These are phyloP conservation scores for Aureobasidium subglaciale DNA, from an alignment of 2,329 filamentous ascomycete genomes.

Conservation along the genomic window DNA sequence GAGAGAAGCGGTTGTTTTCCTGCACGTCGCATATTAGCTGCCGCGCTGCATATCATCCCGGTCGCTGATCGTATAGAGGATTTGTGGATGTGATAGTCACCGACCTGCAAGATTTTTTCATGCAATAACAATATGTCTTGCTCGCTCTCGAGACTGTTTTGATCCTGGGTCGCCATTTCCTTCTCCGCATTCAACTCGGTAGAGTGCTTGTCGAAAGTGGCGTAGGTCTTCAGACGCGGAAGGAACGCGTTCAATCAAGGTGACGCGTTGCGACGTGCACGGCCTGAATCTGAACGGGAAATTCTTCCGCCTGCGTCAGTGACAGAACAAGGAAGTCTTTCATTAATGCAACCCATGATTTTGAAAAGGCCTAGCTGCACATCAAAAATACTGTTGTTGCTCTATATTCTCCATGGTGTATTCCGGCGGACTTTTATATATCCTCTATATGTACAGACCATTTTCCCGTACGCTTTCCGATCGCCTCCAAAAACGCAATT, in stretches of 20 bases:
- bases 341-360: too few species aligned
- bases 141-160: slow-evolving; percentile 18
- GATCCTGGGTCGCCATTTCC: slow-evolving; percentile 9
- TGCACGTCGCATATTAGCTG: slow-evolving; percentile 3
- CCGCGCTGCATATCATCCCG: slow-evolving; percentile 1
- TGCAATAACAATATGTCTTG: slow-evolving; percentile 10
- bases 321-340: too few species aligned
- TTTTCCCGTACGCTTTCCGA: background rate
- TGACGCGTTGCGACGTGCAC: background rate
- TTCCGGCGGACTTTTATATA: background rate
- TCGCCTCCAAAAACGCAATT: background rate
- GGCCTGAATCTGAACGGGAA: too few species aligned
- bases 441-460: background rate
- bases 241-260: background rate
- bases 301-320: too few species aligned
- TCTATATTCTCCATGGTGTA: too few species aligned
- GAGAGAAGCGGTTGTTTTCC: background rate
- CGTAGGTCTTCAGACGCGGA: background rate
- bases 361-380: too few species aligned
- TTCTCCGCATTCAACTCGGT: background rate
- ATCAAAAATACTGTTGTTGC: too few species aligned
- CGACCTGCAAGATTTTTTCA: slow-evolving; percentile 14
- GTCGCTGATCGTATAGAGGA: slow-evolving; percentile 2
- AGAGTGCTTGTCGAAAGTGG: slow-evolving; percentile 1
- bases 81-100: background rate